Base-by-base conservation (phyloP, 2,329 filamentous ascomycete genomes). In the Gremmenia infestans region DNA sequence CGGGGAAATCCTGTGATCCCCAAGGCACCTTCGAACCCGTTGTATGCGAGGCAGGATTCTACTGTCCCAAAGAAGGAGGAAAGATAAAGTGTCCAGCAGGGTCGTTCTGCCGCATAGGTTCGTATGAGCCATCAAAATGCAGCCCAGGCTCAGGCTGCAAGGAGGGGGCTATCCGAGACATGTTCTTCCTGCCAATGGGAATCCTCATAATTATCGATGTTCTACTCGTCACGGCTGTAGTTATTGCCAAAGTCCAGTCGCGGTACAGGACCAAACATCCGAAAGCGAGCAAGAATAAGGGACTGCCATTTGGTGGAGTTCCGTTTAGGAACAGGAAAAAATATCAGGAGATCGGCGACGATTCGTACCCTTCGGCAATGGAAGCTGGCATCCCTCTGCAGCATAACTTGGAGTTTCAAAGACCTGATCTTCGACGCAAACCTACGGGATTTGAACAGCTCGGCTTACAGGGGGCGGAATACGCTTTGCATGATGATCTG, bases 71-170 rank as follows among this genome's bases (percentile, higher is more conserved):
- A 6, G 63, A 65, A 2, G 76, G 76, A 9, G 73, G 68, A 43
- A 62, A 71, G 45, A 60, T 76, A 4, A 50, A 57, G 9, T 82
- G 80, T 51, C 78, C 78, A 0, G 57, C 68, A 8, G 78, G 78
- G 23, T 71, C 71, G 2, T 83, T 78, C 59, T 83, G 80, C 57
- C 78, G 78, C 32, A 72, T 73, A 0, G 80, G 80, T 5, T 74
- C 76, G 4, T 64, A 73, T 1, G 68, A 72, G 5, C 77, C 80
- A 1, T 77, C 74, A 3, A 75, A 76, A 11, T 83, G 80, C 57
- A 66, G 67, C 15, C 50, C 69, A 3, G 77, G 76, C 0, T 78
- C 78, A 35, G 59, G 65, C 4, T 83, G 80, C 55, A 76, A 75
- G 0, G 72, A 71, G 48, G 74, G 73, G 1, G 74, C 78, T 3